Base-by-base conservation (phyloP, 495 filamentous ascomycete species). In the Terfezia claveryi region DNA sequence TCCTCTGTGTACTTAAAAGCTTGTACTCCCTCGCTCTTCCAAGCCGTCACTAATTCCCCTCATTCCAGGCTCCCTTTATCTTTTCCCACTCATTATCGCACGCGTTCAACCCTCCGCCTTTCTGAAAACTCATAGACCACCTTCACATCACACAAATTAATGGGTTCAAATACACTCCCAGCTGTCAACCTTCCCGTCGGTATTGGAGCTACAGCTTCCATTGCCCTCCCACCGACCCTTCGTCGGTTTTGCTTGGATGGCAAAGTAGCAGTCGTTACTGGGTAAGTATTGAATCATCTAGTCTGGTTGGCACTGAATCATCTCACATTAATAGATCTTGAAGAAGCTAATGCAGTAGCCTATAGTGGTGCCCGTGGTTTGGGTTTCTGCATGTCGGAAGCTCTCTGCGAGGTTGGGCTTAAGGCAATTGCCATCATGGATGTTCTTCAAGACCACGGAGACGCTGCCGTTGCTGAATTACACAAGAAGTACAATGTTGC, bases 351-450 rank as follows among this genome's bases (percentile, higher is more conserved):
- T 32, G 7, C 27, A 32, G 27, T 32, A 7, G 27, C 27, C 27
- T 52, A 59, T 58, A 85, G 82, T 63, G 83, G 81, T 65, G 83
- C 80, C 58, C 79, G 83, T 58, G 81, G 83, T 59, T 71, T 87
- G 37, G 83, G 83, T 57, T 80, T 78, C 70, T 73, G 80, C 67
- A 87, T 87, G 79, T 80, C 83, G 44, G 75, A 80, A 55, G 82
- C 81, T 32, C 76, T 82, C 57, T 76, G 79, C 51, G 82, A 87
- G 65, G 80, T 77, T 54, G 82, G 83, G 49, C 75, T 79, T 37
- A 78, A 80, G 68, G 79, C 78, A 27, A 74, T 87, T 51, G 77
- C 78, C 52, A 82, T 87, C 60, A 75, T 87, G 58, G 83, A 87
- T 60, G 76, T 79, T 56, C 80, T 82, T 65, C 76, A 80, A 64